Percentiles rank a stretch among this genome's conserved stretches.
These are phyloP conservation scores for Didymella sp. DNA, from an alignment of 2,329 filamentous ascomycete genomes.

Conservation along the genomic window DNA sequence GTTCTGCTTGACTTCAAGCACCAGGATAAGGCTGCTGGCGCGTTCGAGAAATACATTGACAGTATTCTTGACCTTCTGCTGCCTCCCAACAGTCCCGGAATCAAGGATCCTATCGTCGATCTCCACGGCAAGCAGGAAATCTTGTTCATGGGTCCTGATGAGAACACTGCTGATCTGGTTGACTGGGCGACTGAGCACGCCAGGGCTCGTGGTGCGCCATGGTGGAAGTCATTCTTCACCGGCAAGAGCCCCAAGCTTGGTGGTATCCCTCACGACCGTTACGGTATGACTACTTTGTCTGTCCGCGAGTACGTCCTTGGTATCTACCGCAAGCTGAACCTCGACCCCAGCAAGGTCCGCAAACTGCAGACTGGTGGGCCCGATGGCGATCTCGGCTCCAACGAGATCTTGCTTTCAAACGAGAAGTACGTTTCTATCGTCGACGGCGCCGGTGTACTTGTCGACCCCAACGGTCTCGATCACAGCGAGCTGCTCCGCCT, in stretches of 20 bases:
- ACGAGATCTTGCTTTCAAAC: slow-evolving; percentile 94
- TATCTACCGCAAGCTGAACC: slow-evolving; percentile 93
- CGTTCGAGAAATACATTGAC: slow-evolving; percentile 99
- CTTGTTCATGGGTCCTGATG: slow-evolving; percentile 96
- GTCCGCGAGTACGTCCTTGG: slow-evolving; percentile 95
- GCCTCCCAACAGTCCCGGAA: slow-evolving; percentile 87
- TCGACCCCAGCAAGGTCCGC: slow-evolving; percentile 82
- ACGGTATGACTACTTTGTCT: slow-evolving; percentile 97
- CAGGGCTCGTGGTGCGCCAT: slow-evolving; percentile 82
- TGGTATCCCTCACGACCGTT: slow-evolving; percentile 93
- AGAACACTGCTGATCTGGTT: slow-evolving; percentile 97
- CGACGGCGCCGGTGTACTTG: slow-evolving; percentile 94
- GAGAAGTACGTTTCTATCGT: slow-evolving; percentile 96
- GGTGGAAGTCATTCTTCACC: slow-evolving; percentile 99
- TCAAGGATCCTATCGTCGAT: slow-evolving; percentile 98
- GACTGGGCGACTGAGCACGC: slow-evolving; percentile 99
- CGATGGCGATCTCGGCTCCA: slow-evolving; percentile 94
- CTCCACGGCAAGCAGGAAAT: slow-evolving; percentile 95
- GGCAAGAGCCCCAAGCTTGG: slow-evolving; percentile 96
- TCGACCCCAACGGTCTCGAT: slow-evolving; percentile 89
- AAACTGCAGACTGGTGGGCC: slow-evolving; percentile 99
- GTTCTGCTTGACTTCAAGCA: slow-evolving; percentile 92
- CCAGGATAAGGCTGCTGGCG: slow-evolving; percentile 89
- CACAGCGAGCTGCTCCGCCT: slow-evolving; percentile 82
- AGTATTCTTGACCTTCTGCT: slow-evolving; percentile 95